phyloP scores from a whole-genome alignment of 2,329 filamentous ascomycete genomes.

The Fusarium sp. region DNA sequence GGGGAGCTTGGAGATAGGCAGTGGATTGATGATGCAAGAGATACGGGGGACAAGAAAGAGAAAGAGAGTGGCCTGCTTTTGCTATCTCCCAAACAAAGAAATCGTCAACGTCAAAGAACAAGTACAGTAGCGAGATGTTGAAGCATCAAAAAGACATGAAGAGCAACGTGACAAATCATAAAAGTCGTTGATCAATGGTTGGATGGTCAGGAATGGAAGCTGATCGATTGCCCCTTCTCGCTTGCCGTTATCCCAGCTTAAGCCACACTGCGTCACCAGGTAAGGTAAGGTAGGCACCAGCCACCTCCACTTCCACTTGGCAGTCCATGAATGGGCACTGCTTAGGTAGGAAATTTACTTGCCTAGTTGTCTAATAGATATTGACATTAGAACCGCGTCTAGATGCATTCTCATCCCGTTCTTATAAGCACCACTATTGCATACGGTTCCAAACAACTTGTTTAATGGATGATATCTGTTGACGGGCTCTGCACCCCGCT shows the following conservation, averaged over 20 bases:
- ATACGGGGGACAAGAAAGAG: constrained; percentile 6
- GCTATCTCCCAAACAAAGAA: constrained; percentile 24
- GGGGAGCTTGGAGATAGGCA: constrained; percentile 19
- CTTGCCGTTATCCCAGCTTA: constrained; percentile 28
- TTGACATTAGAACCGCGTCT: too few relatives aligned
- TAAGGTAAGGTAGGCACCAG: constrained; percentile 7
- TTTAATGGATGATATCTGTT: too few relatives aligned
- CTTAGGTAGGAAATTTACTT: too few relatives aligned
- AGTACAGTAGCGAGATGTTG: background rate
- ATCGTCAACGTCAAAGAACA: constrained; percentile 12
- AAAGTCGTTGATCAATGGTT: constrained; percentile 16
- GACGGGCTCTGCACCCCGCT: constrained; percentile 35
- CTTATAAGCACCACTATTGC: too few relatives aligned
- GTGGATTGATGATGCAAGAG: constrained; percentile 11
- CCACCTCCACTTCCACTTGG: constrained; percentile 36
- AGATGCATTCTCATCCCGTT: too few relatives aligned
- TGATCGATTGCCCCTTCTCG: constrained; percentile 35
- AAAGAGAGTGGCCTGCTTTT: constrained; percentile 29
- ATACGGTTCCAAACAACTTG: too few relatives aligned
- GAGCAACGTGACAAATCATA: constrained; percentile 25
- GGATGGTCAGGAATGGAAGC: constrained; percentile 47
- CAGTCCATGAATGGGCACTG: background rate
- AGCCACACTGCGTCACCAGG: constrained; percentile 45
- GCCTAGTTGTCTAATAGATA: too few relatives aligned
- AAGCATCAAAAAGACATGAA: constrained; percentile 15